Conservation (phyloP, 2,329 filamentous ascomycete species). For the Coniochaeta sp. region DNA sequence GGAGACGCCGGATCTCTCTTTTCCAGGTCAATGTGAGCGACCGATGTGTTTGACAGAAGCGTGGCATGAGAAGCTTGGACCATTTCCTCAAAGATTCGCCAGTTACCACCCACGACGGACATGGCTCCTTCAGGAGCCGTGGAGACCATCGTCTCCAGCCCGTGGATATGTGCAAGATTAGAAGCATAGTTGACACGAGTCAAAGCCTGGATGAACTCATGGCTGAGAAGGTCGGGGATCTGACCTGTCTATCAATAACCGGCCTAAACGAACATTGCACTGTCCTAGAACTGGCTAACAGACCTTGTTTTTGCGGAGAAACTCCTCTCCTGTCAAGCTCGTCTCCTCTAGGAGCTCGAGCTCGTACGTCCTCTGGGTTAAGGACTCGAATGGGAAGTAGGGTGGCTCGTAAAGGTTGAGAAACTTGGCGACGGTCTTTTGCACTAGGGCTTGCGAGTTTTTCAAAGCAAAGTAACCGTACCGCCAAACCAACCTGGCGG, state of each 20-base stretch:
- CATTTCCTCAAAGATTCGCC: slow-evolving; percentile 88
- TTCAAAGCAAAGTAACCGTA: slow-evolving; percentile 72
- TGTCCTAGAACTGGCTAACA: slow-evolving; percentile 6
- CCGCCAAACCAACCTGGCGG: slow-evolving; percentile 71
- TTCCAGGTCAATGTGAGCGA: slow-evolving; percentile 50
- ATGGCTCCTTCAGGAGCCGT: slow-evolving; percentile 84
- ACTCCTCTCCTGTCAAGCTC: slow-evolving; percentile 64
- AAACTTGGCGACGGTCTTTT: slow-evolving; percentile 63
- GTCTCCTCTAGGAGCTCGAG: slow-evolving; percentile 62
- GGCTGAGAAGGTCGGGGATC: slow-evolving; percentile 59
- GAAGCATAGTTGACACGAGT: slow-evolving; percentile 94
- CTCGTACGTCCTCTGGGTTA: slow-evolving; percentile 61
- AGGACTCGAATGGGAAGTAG: slow-evolving; percentile 73
- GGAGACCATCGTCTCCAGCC: slow-evolving; percentile 81
- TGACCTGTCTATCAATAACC: slow-evolving; percentile 14
- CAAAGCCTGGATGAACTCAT: slow-evolving; percentile 80
- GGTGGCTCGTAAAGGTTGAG: slow-evolving; percentile 73
- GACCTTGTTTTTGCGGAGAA: slow-evolving; percentile 57
- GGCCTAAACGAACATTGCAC: not conserved
- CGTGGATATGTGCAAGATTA: slow-evolving; percentile 80
- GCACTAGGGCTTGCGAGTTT: slow-evolving; percentile 64
- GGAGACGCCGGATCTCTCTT: slow-evolving; percentile 29
- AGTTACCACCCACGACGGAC: slow-evolving; percentile 77
- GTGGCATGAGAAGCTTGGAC: slow-evolving; percentile 54
- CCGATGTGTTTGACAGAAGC: slow-evolving; percentile 58